Conservation (phyloP, 1,139 yeast genomes). For the Meyerozyma guilliermondii region DNA sequence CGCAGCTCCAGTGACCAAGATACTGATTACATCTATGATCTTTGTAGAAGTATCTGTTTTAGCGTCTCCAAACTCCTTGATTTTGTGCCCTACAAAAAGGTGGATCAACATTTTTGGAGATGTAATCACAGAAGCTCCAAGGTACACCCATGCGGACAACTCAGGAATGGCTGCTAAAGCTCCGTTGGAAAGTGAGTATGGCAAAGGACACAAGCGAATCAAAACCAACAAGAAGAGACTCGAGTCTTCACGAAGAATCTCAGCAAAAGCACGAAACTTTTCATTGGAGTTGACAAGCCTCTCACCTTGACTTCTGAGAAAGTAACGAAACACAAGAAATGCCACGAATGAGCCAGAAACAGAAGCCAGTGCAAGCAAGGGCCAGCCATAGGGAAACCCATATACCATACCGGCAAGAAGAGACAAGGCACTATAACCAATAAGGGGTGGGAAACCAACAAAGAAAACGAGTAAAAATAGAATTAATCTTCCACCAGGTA, state of each 20-base stretch:
- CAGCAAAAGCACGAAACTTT: conserved; percentile 69
- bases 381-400: conserved; percentile 81
- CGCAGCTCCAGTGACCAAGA: conserved; percentile 52
- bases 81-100: conserved; percentile 72
- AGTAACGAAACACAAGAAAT: conserved; percentile 61
- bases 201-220: conserved; percentile 84
- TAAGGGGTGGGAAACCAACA: conserved; percentile 75
- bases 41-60: conserved; percentile 48
- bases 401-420: conserved; percentile 76
- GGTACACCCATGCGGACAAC: conserved; percentile 54
- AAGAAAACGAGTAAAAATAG: conserved; percentile 42
- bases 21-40: conserved; percentile 59
- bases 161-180: conserved; percentile 86
- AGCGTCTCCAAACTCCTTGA: conserved; percentile 63
- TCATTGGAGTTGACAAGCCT: conserved; percentile 47
- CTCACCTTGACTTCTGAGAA: conserved; percentile 53
- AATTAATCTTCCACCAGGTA: conserved; percentile 47
- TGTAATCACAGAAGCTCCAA: conserved; percentile 66
- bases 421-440: conserved; percentile 74
- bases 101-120: conserved; percentile 80
- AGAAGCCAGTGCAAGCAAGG: conserved; percentile 64
- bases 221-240: conserved; percentile 64
- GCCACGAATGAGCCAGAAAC: conserved; percentile 69
- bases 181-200: conserved; percentile 88
- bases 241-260: conserved; percentile 60